phyloP scores from a whole-genome alignment of 1,284 basidiomycete species.

The Acaromyces ingoldii region DNA sequence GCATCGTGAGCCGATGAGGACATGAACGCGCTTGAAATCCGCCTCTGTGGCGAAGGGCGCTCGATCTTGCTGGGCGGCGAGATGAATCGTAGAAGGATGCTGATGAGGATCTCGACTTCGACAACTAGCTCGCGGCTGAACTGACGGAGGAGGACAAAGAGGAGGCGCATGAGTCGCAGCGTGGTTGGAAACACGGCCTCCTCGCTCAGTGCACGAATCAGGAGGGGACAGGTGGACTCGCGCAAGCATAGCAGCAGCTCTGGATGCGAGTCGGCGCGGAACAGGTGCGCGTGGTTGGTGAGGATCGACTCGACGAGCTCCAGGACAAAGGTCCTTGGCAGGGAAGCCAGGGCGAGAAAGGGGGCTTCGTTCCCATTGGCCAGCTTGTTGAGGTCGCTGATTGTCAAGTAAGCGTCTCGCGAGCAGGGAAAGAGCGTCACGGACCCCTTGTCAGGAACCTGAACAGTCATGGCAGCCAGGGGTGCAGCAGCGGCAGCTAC shows the following conservation, averaged over 20 bases:
- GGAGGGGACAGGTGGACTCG: slow-evolving; percentile 81
- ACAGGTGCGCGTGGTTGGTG: slow-evolving; percentile 84
- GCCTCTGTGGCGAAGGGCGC: slow-evolving; percentile 15
- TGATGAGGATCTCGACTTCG: slow-evolving; percentile 49
- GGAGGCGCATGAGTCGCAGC: slow-evolving; percentile 81
- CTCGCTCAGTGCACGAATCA: slow-evolving; percentile 69
- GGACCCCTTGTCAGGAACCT: slow-evolving; percentile 26
- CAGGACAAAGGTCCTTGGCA: slow-evolving; percentile 88
- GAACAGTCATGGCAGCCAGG: slow-evolving; percentile 37
- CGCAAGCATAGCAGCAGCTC: slow-evolving; percentile 78
- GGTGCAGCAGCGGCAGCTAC: slow-evolving; percentile 39
- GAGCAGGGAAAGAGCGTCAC: slow-evolving; percentile 68
- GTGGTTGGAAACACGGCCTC: slow-evolving; percentile 79
- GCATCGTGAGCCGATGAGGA: background rate
- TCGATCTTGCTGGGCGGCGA: slow-evolving; percentile 9
- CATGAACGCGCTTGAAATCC: no score
- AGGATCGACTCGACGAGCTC: slow-evolving; percentile 95
- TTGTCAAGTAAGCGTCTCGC: slow-evolving; percentile 72
- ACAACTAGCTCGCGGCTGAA: slow-evolving; percentile 66
- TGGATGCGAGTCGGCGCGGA: slow-evolving; percentile 59
- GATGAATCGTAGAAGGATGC: slow-evolving; percentile 36
- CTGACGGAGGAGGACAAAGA: slow-evolving; percentile 86
- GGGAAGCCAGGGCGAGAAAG: slow-evolving; percentile 74
- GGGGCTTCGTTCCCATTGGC: slow-evolving; percentile 62
- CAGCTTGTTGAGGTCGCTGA: slow-evolving; percentile 45